phyloP scores from a whole-genome alignment of 768 basidiomycete genomes.

The Boletus subparvulus region DNA sequence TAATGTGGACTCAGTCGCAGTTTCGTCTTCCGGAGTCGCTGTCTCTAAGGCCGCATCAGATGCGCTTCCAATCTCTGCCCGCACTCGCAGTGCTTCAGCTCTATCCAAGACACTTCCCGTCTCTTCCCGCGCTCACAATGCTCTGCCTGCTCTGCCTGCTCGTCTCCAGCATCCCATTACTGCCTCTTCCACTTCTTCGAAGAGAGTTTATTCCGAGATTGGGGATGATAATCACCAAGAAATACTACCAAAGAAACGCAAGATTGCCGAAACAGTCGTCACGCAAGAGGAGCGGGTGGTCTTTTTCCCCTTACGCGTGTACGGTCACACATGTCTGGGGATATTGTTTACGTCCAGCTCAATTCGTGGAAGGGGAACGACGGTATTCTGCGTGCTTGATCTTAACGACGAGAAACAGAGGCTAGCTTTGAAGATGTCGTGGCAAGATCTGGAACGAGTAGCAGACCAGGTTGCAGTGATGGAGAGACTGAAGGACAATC shows the following conservation, averaged over 20 bases:
- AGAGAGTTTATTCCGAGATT: conserved; percentile 2
- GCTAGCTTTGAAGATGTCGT: neutral
- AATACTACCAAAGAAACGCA: neutral
- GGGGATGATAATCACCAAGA: neutral
- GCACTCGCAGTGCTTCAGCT: neutral
- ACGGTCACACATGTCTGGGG: neutral
- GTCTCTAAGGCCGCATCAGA: neutral
- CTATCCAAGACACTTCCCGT: neutral
- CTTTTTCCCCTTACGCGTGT: neutral
- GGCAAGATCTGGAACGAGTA: neutral
- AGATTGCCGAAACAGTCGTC: neutral
- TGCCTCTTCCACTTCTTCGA: neutral
- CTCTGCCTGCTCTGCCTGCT: neutral
- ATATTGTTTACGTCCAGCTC: conserved; percentile 1
- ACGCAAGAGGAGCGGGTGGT: neutral
- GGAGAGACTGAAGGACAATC: neutral
- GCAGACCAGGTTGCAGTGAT: neutral
- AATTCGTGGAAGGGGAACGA: conserved; percentile 12
- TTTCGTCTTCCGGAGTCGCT: neutral
- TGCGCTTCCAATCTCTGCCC: neutral
- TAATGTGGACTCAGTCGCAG: neutral
- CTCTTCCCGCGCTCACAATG: neutral
- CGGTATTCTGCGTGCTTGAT: conserved; percentile 3
- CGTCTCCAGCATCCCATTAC: neutral
- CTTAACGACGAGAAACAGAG: neutral